These are phyloP conservation scores for Mycena capillaripes DNA, from an alignment of 768 basidiomycete genomes.

Conservation along the genomic window DNA sequence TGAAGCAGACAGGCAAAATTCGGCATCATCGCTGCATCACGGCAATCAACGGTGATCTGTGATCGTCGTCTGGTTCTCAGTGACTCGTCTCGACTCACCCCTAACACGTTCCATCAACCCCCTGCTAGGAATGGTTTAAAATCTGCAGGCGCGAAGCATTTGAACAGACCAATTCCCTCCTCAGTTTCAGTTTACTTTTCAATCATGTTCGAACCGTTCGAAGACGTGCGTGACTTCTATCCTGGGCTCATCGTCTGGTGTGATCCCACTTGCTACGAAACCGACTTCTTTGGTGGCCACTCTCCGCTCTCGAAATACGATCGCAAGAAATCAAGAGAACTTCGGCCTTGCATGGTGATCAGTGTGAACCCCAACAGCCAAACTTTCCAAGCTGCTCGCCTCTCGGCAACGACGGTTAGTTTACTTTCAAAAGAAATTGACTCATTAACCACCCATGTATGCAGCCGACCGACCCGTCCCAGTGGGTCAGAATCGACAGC, in stretches of 20 bases:
- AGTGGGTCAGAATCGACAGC: slow-evolving; percentile 29
- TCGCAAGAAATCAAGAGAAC: slow-evolving; percentile 29
- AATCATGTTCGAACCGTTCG: slow-evolving; percentile 29
- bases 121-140: no score
- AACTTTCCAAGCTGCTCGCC: slow-evolving; percentile 28
- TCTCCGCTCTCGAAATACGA: slow-evolving; percentile 4
- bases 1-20: no score
- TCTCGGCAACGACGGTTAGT: slow-evolving; percentile 29
- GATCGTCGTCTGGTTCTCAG: no score
- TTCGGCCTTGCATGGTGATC: slow-evolving; percentile 29
- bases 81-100: no score
- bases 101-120: no score
- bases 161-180: no score
- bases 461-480: slow-evolving; percentile 23
- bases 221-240: slow-evolving; percentile 22
- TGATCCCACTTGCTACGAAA: slow-evolving; percentile 27
- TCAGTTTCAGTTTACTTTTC: no score
- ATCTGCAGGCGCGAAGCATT: no score
- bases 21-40: no score
- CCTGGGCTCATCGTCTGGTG: slow-evolving; percentile 46
- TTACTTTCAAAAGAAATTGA: no score
- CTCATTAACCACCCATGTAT: not conserved
- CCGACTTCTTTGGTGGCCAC: not conserved
- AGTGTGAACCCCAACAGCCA: slow-evolving; percentile 18
- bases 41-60: no score